Conservation (phyloP, 2,329 filamentous ascomycete species). For the Didymella keratinophila region DNA sequence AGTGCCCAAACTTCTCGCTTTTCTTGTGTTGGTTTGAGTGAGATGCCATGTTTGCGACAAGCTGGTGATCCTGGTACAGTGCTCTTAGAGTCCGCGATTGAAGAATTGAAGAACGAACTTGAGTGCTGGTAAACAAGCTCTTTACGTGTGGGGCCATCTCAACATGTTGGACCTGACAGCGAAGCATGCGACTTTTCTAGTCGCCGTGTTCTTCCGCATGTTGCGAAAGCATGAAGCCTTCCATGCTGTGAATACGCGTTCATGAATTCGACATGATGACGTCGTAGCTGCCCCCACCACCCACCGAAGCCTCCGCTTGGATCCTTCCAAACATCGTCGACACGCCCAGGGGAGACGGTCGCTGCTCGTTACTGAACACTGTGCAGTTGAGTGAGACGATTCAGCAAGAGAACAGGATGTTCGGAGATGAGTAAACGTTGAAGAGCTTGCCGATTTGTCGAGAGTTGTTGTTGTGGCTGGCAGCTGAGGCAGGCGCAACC, state of each 20-base stretch:
- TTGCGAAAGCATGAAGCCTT: neutral
- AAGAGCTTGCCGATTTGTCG: neutral
- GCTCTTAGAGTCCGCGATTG: neutral
- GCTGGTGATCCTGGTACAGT: neutral
- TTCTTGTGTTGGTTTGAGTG: conserved; percentile 37
- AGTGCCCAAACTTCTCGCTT: conserved; percentile 47
- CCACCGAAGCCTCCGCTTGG: neutral
- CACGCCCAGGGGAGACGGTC: neutral
- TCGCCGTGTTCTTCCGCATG: conserved; percentile 11
- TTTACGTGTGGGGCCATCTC: conserved; percentile 2
- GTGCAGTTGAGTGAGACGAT: neutral
- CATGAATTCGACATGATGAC: conserved; percentile 15
- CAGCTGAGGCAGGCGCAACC: neutral
- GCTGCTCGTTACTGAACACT: neutral
- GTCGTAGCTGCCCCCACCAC: conserved; percentile 18
- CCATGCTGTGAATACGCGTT: neutral
- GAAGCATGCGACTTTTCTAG: neutral
- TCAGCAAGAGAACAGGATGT: neutral
- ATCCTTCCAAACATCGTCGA: neutral
- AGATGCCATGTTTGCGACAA: conserved; percentile 23
- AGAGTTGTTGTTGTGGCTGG: neutral
- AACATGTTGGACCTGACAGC: neutral
- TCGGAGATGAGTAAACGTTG: neutral
- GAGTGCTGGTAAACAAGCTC: neutral
- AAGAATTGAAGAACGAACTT: neutral